A percentile compares a stretch with the other conserved stretches of the same genome.
phyloP scores from a whole-genome alignment of 2,329 filamentous ascomycete genomes.

The Lasiodiplodia gonubiensis region DNA sequence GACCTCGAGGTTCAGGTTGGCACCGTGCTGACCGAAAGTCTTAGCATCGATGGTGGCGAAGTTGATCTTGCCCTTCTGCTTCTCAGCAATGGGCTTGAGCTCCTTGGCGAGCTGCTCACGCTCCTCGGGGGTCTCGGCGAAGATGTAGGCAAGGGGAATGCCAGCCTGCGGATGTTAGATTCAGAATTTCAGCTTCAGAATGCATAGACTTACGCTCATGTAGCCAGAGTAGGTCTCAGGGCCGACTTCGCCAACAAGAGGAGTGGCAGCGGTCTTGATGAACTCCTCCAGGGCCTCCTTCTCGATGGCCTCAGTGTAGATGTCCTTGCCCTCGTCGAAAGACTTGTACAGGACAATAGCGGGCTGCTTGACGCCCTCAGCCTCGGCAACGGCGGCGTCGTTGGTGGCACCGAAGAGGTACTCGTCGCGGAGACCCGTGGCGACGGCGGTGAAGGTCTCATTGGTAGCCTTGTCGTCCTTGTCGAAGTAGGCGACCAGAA shows the following conservation, averaged over 20 bases:
- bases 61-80: conserved; percentile 94
- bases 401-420: conserved; percentile 91
- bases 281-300: conserved; percentile 80
- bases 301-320: conserved; percentile 82
- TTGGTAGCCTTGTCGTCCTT: conserved; percentile 82
- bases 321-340: conserved; percentile 94
- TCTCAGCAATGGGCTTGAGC: conserved; percentile 85
- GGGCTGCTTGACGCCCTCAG: conserved; percentile 86
- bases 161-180: conserved; percentile 62
- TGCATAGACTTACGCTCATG: conserved; percentile 70
- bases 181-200: background rate
- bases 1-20: conserved; percentile 95
- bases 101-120: conserved; percentile 76
- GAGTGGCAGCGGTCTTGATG: conserved; percentile 82
- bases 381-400: conserved; percentile 83
- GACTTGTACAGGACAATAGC: conserved; percentile 94
- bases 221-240: conserved; percentile 96
- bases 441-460: conserved; percentile 79
- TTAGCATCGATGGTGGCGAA: conserved; percentile 97
- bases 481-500: conserved; percentile 86
- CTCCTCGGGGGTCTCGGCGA: conserved; percentile 90
- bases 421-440: conserved; percentile 79
- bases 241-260: conserved; percentile 92
- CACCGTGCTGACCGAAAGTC: conserved; percentile 90
- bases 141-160: conserved; percentile 95